Evolutionary conservation across 257 asterid genomes (phyloP), one percentile per base, ranked within the genome.

Genomic region (Salvia hispanica): DNA sequence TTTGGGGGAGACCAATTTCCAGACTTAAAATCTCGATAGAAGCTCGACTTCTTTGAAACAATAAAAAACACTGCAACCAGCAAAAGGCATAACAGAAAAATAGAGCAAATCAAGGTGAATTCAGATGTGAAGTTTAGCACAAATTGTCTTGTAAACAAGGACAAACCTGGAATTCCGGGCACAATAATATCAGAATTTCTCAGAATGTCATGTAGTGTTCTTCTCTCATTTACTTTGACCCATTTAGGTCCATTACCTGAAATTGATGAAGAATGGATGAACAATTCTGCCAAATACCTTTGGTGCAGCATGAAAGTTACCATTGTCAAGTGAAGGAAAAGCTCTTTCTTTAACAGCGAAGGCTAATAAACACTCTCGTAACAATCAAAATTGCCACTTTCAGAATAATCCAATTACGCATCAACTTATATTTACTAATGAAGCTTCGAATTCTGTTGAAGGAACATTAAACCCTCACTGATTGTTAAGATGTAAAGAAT

Each of bases 121-220:
- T 61, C 57, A 62, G 9, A 39, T 56, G 63, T 18, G 47, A n/a
- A 15, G 58, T 4, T 3, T 34, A 62, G 21, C 51, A 60, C n/a
- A 7, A 64, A 54, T 3, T 74, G 43, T 55, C 31, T 10, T n/a
- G 18, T 34, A 2, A 31, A 62, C 15, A 40, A 51, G 62, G 37
- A 69, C 86, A 52, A 66, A 94, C 99, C 97, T 76, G 99, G 97
- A 72, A 90, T 81, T 73, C 95, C 97, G 7, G 96, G 84, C 58
- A 94, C 77, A 57, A 88, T 25, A 21, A 75, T 11, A 70, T 85
- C 83, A 4, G 86, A 86, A 52, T 74, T 89, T 74, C 75, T 85
- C 69, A 94, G 76, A 62, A 88, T 81, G 62, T 86, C 87, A 36
- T 83, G 77, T 2, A 94, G 95, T 25, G 91, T 84, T 74, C 76